Evolutionary conservation across 1,284 basidiomycete genomes (phyloP).

Genomic region (Sporisorium scitamineum): DNA sequence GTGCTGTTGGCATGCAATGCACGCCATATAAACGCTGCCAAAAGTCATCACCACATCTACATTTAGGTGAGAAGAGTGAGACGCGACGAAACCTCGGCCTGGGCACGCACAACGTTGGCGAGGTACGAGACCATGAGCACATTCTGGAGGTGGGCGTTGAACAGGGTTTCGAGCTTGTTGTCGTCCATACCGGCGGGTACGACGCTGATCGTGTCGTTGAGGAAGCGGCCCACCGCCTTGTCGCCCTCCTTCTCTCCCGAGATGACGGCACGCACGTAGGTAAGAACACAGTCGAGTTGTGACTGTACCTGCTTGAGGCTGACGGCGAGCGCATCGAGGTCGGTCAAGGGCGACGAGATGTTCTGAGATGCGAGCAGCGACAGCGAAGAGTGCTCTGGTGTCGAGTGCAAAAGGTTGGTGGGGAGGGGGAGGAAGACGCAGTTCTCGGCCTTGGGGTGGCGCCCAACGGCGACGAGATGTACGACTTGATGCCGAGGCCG

Average conservation of each 20-base stretch:
- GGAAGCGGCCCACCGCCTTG: conserved; percentile 86
- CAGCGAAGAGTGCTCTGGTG: conserved; percentile 70
- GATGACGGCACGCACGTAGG: conserved; percentile 86
- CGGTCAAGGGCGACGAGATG: conserved; percentile 57
- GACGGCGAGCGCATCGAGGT: conserved; percentile 74
- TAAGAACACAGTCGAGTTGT: conserved; percentile 86
- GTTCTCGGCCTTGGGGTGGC: conserved; percentile 64
- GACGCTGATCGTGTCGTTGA: conserved; percentile 80
- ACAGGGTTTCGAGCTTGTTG: conserved; percentile 62
- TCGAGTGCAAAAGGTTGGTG: conserved; percentile 57
- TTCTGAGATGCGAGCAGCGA: conserved; percentile 80
- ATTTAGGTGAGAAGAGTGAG: conserved; percentile 78
- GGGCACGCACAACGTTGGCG: conserved; percentile 90
- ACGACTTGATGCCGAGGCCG: conserved; percentile 80
- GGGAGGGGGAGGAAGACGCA: conserved; percentile 66
- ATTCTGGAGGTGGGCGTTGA: conserved; percentile 75
- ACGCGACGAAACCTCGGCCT: conserved; percentile 91
- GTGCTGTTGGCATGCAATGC: background rate
- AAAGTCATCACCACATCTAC: background rate
- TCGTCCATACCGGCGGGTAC: conserved; percentile 62
- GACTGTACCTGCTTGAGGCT: conserved; percentile 78
- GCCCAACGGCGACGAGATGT: conserved; percentile 78
- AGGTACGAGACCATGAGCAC: conserved; percentile 94
- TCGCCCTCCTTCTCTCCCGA: conserved; percentile 84
- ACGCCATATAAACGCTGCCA: too few species aligned